Percentiles rank a stretch among this genome's conserved stretches.
Conservation (phyloP, 2,329 filamentous ascomycete genomes). For the Aspergillus versicolor region DNA sequence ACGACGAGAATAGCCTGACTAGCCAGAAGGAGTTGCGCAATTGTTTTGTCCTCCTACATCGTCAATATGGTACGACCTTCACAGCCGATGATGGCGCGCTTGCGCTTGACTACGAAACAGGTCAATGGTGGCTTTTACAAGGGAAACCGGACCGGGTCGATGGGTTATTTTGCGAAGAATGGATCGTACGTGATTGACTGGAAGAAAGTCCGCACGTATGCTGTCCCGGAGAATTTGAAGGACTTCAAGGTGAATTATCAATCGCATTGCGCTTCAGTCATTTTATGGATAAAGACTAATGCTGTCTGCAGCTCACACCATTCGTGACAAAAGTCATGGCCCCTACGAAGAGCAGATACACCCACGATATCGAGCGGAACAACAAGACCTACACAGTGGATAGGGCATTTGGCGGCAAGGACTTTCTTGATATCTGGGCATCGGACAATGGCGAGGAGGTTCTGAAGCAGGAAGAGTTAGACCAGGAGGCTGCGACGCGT, state of each 20-base stretch:
- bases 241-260: conserved; percentile 64
- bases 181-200: conserved; percentile 73
- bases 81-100: conserved; percentile 60
- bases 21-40: neutral
- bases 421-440: conserved; percentile 42
- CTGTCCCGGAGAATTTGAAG: conserved; percentile 68
- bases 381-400: conserved; percentile 25
- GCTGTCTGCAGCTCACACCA: conserved; percentile 42
- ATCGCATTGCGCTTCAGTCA: neutral
- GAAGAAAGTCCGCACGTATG: conserved; percentile 86
- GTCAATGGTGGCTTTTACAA: conserved; percentile 96
- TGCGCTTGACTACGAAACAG: conserved; percentile 91
- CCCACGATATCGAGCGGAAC: conserved; percentile 31
- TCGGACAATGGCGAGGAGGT: conserved; percentile 36
- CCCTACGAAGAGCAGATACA: conserved; percentile 35
- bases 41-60: conserved; percentile 4
- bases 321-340: conserved; percentile 46
- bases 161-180: conserved; percentile 72
- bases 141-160: conserved; percentile 83
- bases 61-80: conserved; percentile 45
- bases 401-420: conserved; percentile 33
- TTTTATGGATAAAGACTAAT: conserved; percentile 33
- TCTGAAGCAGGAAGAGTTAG: conserved; percentile 24
- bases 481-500: conserved; percentile 9
- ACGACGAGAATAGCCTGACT: conserved; percentile 6